Conservation (phyloP, 768 basidiomycete species). For the Hygrophoropsis aurantiaca region DNA sequence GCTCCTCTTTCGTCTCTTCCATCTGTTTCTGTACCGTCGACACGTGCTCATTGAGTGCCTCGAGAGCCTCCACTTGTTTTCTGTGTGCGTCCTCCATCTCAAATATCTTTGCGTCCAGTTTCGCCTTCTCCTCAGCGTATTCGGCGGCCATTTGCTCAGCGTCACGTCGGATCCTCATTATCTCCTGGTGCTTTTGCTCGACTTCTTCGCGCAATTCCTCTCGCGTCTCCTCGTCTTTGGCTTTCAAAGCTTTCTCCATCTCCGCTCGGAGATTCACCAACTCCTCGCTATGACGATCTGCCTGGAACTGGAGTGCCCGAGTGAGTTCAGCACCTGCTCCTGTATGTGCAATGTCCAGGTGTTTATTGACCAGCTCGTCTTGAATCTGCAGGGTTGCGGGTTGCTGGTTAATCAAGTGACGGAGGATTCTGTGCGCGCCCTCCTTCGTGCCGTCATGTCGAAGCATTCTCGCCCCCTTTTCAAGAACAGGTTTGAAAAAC, state of each 20-base stretch:
- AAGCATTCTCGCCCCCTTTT: constrained; percentile 45
- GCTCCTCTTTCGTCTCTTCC: constrained; percentile 25
- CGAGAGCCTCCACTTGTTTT: constrained; percentile 14
- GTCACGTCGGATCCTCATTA: constrained; percentile 40
- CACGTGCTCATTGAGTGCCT: constrained; percentile 28
- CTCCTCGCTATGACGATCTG: constrained; percentile 47
- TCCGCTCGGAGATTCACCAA: constrained; percentile 45
- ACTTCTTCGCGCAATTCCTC: constrained; percentile 45
- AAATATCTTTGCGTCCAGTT: constrained; percentile 27
- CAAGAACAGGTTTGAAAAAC: constrained; percentile 54
- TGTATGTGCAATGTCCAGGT: constrained; percentile 49
- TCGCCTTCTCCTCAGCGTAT: constrained; percentile 36
- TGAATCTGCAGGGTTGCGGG: constrained; percentile 53
- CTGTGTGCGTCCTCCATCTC: constrained; percentile 26
- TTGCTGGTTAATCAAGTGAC: constrained; percentile 37
- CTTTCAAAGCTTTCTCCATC: constrained; percentile 43
- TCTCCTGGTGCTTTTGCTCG: constrained; percentile 42
- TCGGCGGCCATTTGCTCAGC: constrained; percentile 39
- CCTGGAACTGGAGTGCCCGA: constrained; percentile 48
- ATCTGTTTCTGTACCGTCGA: constrained; percentile 23
- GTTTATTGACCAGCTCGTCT: constrained; percentile 51
- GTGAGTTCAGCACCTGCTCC: constrained; percentile 53
- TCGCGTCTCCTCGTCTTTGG: constrained; percentile 47
- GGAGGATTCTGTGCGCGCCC: constrained; percentile 44
- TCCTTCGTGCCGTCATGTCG: constrained; percentile 41